A percentile compares a stretch with the other conserved stretches of the same genome.
Conservation (phyloP, 2,329 filamentous ascomycete genomes). For the Rhinocladiella similis region DNA sequence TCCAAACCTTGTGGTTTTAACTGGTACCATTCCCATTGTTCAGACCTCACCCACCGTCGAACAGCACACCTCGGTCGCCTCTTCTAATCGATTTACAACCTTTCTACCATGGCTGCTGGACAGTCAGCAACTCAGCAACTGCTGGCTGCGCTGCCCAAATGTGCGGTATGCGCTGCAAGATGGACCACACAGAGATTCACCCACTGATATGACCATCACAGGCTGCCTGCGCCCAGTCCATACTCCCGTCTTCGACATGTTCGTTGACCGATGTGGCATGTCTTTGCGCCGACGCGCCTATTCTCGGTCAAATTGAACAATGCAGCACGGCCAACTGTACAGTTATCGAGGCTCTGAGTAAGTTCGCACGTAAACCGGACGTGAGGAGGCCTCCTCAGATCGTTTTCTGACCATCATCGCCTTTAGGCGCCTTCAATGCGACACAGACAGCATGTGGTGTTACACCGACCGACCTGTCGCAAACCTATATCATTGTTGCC, state of each 20-base stretch:
- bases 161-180: not conserved
- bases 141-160: not conserved
- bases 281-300: constrained; percentile 31
- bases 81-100: not conserved
- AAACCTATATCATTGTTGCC: not conserved
- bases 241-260: constrained; percentile 19
- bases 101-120: not conserved
- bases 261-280: constrained; percentile 31
- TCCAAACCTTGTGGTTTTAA: too few relatives aligned
- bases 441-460: not conserved
- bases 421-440: not conserved
- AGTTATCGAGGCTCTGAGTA: constrained; percentile 31
- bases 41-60: not conserved
- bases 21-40: not conserved
- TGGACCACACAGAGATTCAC: not conserved
- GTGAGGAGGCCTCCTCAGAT: not conserved
- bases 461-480: not conserved
- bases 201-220: not conserved
- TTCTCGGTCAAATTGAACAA: constrained; percentile 28
- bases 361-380: not conserved
- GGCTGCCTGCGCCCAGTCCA: constrained; percentile 12
- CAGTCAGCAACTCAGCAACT: not conserved
- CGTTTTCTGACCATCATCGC: not conserved
- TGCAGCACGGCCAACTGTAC: constrained; percentile 35
- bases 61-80: not conserved